Base-by-base conservation (phyloP, 1,139 yeast species). In the Geotrichum fermentans region DNA sequence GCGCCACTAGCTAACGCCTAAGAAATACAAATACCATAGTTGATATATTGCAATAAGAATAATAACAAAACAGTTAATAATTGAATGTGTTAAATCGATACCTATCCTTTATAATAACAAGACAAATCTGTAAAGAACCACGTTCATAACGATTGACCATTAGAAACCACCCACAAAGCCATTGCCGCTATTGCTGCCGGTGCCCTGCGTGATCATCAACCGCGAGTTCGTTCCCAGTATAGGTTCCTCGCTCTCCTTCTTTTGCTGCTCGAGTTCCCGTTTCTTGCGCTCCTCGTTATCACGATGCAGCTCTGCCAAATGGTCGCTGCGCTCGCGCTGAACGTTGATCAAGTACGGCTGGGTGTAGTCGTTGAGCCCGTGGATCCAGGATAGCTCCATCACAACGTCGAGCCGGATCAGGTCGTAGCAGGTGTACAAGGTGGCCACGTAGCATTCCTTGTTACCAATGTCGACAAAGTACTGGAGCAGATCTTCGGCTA, bases 381-480 rank as follows among this genome's bases (percentile, higher is more conserved):
- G 85, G 66, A 95, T 75, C 98, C 98, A 92, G 38, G 95, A 77
- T 58, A 89, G 72, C 68, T 92, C 98, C 60, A 83, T 71, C 24
- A 92, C 96, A 61, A 83, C 83, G 64, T 92, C 98, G 58, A 80
- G 80, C 51, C 81, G 79, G 58, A 92, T 75, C 61, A 82, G 74
- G 51, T 85, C 88, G 68, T 92, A 94, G 62, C 95, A 86, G 5
- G 90, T 74, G 71, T 84, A 94, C 61, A 94, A 75, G 55, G 90
- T 78, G 10, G 96, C 97, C 61, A 89, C 87, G 65, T 88, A 87
- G 63, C 96, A 88, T 73, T 92, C 98, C 69, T 84, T 89, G 73
- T 92, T 92, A 61, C 96, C 98, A 43, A 95, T 89, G 63, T 90
- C 97, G 54, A 94, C 97, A 68, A 92, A 92, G 73, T 92, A 94